Base-by-base conservation (phyloP, 1,139 yeast species). In the Ogataea hybrid region DNA sequence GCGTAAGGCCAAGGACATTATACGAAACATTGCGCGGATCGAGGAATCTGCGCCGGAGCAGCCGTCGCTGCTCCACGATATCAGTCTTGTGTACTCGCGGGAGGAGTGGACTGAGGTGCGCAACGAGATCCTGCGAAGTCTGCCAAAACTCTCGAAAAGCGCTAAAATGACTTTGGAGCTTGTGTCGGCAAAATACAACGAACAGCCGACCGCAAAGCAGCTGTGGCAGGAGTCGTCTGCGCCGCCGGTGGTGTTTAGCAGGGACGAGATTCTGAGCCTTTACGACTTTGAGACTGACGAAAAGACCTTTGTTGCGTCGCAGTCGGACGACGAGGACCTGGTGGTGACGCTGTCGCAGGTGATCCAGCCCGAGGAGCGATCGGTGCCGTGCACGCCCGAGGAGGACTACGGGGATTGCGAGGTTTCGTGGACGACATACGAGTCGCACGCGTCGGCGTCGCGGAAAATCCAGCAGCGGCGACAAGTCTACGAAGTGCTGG, bases 101-200 rank as follows among this genome's bases (percentile, higher is more conserved):
- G 48, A 47, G 4, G 59, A 55, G 36, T 55, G 59, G 59, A 22
- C 25, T 4, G 27, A 44, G 16, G 56, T 49, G 6, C 32, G 50
- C n/a, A 22, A 42, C 6, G 46, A 35, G 22, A 51, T 55, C 23
- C 41, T 35, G 22, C 14, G 25, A 8, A 44, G 37, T 8, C 42
- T 54, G 22, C 55, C 56, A 4, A 42, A 45, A 21, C 34, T 53
- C 17, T 52, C 57, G 10, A 41, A 40, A 18, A 32, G 32, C n/a
- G 42, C 55, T 3, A 49, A 29, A 28, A 18, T 32, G 41, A 47
- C 55, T 5, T 33, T 51, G 28, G 51, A 50, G 18, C 44, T 38
- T 25, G 42, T 52, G 7, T 43, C 51, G 2, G 44, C 40, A n/a
- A 35, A 42, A 28, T 51, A 47, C 35, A 32, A 34, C 7, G 46